Base-by-base conservation (phyloP, 108 stramenopile genomes). In the Skeletonema potamos region DNA sequence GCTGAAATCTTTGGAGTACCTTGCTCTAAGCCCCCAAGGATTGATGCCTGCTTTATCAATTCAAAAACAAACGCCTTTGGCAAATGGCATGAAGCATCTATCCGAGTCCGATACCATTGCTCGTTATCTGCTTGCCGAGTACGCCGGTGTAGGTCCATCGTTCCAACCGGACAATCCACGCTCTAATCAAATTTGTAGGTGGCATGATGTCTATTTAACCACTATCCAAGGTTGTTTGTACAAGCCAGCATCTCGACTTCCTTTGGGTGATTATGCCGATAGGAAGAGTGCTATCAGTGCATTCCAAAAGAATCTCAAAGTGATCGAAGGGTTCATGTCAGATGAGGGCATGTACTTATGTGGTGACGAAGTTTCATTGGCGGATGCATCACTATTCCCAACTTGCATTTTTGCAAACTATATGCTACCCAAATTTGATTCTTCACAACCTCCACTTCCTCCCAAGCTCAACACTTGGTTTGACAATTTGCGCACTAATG, bases 371-470 rank as follows among this genome's bases (percentile, higher is more conserved):
- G 81, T 97, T 44, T 96, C 95, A 12, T 69, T 97, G 46, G 98
- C 96, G 4, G 98, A 98, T 82, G 97, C 96, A 10, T 86, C 96
- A 3, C 64, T 95, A 7, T 97, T 97, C 72, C 96, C 96, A 1
- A 90, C 97, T 0, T 48, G 89, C 17, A 76, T 94, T 41, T 97
- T 98, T 84, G 84, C 92, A 2, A 66, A 79, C 6, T 81, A 82
- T 66, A 97, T 98, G 90, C 85, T 96, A 59, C 97, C 98, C 41
- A 97, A 94, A 70, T 98, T 96, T 68, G 96, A 84, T 59, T 62
- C 72, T 69, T 59, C 79, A 6, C 39, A 86, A 27, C 90, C 91
- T 26, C 72, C 83, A 0, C 62, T 86, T 6, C 78, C 82, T 5
- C 74, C 74, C 12, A 90, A 87, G 58, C 70, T 95, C 22, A 17